Base-by-base conservation (phyloP, 2,329 filamentous ascomycete genomes). In the Sarocladium oryzae region DNA sequence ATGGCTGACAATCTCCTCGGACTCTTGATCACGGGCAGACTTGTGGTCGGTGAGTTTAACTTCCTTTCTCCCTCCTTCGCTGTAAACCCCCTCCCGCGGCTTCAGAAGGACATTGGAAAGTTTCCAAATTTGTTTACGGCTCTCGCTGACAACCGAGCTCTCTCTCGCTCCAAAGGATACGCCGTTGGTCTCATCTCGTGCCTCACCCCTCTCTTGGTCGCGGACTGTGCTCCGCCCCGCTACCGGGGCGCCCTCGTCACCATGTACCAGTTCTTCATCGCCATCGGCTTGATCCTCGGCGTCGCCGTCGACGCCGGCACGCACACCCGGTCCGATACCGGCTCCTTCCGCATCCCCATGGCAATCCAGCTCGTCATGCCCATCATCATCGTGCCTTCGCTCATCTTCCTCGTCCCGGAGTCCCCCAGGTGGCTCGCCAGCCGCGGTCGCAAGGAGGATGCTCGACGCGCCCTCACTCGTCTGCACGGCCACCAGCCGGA, bases 371-470 rank as follows among this genome's bases (percentile, higher is more conserved):
- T 57, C 10, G 60, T 63, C 53, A 62, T 63, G 40, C 61, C 61
- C 18, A 51, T 63, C 49, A 50, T 80, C 50, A 73, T 84, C 51
- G 77, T 81, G 60, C 53, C 74, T 30, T 78, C 73, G 6, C 72
- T 83, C 61, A 69, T 74, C 8, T 78, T 81, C 61, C 71, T 43
- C n/a, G 23, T 82, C 3, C 63, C 62, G 16, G 62, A 65, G 49
- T 72, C 69, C 2, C 74, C 74, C 2, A 75, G 72, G 62, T 75
- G 69, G 67, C 63, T 71, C 10, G 66, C 74, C 15, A 66, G 71
- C 18, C 63, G 70, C 23, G 68, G 67, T 7, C 63, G 58, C 26
- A 57, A 56, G 41, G 53, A 56, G 2, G 62, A 65, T 16, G 60
- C 63, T 4, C 56, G 57, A 5, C 51, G 54, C 2, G 59, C 61